Percentiles rank a stretch among this genome's conserved stretches.
Evolutionary conservation across 371 early-diverging fungal genomes (phyloP).

Genomic region (Saksenaea oblongispora): DNA sequence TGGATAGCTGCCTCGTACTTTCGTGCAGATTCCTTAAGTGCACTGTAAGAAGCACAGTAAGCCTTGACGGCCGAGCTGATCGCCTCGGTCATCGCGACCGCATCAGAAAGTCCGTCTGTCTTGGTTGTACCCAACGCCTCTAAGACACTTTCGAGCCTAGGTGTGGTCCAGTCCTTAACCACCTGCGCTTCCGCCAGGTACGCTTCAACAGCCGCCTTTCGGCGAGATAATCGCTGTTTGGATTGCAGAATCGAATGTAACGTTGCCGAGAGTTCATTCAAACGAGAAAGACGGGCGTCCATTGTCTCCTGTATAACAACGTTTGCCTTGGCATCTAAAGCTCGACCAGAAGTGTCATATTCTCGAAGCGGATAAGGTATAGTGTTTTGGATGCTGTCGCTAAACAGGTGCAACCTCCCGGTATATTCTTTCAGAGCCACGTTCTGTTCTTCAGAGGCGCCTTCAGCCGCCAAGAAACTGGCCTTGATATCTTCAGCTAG

Average conservation of each 20-base stretch:
- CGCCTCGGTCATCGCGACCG: conserved; percentile 8
- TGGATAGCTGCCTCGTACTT: conserved; percentile 6
- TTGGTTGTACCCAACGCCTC: neutral
- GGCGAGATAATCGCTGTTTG: conserved; percentile 32
- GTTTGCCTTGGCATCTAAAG: conserved; percentile 24
- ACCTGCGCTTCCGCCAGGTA: conserved; percentile 31
- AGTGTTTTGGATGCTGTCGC: neutral
- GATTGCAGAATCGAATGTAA: conserved; percentile 30
- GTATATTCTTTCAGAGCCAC: conserved; percentile 6
- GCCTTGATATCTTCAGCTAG: conserved; percentile 20
- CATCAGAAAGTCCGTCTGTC: neutral
- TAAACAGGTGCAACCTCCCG: conserved; percentile 6
- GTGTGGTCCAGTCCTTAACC: conserved; percentile 35
- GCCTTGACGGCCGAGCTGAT: conserved; percentile 12
- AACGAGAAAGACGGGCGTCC: conserved; percentile 24
- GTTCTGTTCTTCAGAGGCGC: conserved; percentile 4
- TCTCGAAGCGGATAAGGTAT: conserved; percentile 27
- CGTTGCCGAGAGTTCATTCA: conserved; percentile 26
- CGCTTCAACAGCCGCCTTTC: conserved; percentile 33
- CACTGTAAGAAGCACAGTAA: conserved; percentile 12
- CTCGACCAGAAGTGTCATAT: conserved; percentile 14
- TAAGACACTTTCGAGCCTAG: conserved; percentile 2
- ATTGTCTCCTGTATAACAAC: conserved; percentile 27
- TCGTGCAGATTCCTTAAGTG: conserved; percentile 10
- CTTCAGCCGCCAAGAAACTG: conserved; percentile 13